Evolutionary conservation across 495 filamentous ascomycete species (phyloP).

Genomic region (Daldinia decipiens): DNA sequence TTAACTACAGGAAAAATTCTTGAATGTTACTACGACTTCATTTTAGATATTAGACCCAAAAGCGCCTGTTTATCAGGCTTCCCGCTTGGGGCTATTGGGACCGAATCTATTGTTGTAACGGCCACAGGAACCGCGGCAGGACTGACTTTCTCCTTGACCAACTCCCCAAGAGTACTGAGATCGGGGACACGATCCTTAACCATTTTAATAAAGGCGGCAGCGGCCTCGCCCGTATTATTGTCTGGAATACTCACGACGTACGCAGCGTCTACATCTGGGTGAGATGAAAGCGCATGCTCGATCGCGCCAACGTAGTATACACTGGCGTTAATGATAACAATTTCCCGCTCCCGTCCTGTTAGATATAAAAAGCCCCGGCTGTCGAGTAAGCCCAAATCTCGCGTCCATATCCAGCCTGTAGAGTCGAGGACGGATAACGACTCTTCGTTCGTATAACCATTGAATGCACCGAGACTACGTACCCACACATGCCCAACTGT

Average conservation of each 20-base stretch:
- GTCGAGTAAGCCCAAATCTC: slow-evolving; percentile 13
- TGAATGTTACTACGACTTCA: not conserved
- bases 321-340: slow-evolving; percentile 19
- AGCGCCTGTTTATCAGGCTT: slow-evolving; percentile 22
- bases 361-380: slow-evolving; percentile 3
- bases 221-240: slow-evolving; percentile 30
- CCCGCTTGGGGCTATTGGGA: slow-evolving; percentile 18
- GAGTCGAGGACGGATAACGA: not conserved
- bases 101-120: slow-evolving; percentile 7
- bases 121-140: slow-evolving; percentile 6
- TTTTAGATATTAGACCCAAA: not conserved
- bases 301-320: slow-evolving; percentile 16
- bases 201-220: slow-evolving; percentile 8
- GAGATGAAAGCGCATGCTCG: slow-evolving; percentile 15
- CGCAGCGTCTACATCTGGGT: slow-evolving; percentile 24
- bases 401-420: slow-evolving; percentile 14
- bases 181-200: not conserved
- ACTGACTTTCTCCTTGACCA: slow-evolving; percentile 15
- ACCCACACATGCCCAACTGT: slow-evolving; percentile 19
- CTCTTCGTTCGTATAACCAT: slow-evolving; percentile 11
- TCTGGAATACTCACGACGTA: slow-evolving; percentile 19
- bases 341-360: slow-evolving; percentile 17
- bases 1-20: not conserved
- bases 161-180: not conserved
- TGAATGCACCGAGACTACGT: not conserved